Base-by-base conservation (phyloP, 805 yeast genomes). In the Schwanniomyces yamadae region DNA sequence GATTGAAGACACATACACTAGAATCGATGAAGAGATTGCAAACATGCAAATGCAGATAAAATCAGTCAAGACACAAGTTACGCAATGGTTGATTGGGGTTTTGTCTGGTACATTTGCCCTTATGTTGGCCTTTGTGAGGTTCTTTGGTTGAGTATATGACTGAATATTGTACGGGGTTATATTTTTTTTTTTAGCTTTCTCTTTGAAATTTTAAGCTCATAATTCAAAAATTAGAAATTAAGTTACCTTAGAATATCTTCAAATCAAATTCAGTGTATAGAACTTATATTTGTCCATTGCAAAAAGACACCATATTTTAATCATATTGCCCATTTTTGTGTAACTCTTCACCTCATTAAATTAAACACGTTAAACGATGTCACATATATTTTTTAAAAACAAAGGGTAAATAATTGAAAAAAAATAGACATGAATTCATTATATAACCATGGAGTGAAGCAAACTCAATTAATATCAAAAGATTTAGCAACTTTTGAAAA, bases 71-170 rank as follows among this genome's bases (percentile, higher is more conserved):
- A 87, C 96, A 2, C 97, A 93, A 59, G 97, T 93, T 33, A 78
- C 89, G 82, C 99, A 93, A 63, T 93, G 99, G 99, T 74, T 93
- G 45, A 88, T 93, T 50, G 98, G 98, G 71, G 97, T 93, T 13
- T 86, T 95, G 55, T 90, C 98, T 1, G 99, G 98, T 84, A 86
- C 97, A 1, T 87, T 91, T 63, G 98, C 98, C 10, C 72, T 93
- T 40, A 84, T 93, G 34, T 66, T 91, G 50, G 97, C 98, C 1
- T 93, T 93, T 58, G 86, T 90, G 33, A 75, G 99, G 50, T 69
- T 93, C 49, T 67, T 87, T 33, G 78, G 87, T 7, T 85, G 41
- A 40, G 18, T n/a, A n/a, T n/a, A n/a, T n/a, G n/a, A n/a, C n/a
- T n/a, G n/a, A n/a, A n/a, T n/a, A n/a, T n/a, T n/a, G n/a, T n/a